Evolutionary conservation across 75 land plant species (phyloP).

Genomic region (Sequoia sempervirens): DNA sequence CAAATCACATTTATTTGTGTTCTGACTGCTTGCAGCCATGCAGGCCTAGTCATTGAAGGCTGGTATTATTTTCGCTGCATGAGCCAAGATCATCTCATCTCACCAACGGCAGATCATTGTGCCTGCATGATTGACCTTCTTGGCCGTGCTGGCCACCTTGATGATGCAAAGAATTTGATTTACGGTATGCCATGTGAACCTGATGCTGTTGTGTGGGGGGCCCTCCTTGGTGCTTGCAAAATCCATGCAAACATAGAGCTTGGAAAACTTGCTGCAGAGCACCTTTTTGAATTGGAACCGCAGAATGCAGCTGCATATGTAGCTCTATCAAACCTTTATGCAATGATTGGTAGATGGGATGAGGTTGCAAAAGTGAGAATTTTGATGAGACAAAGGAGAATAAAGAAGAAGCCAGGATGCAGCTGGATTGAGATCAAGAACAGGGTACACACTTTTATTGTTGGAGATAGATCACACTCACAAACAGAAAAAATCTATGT

Average conservation of each 20-base stretch:
- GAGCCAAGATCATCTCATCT: slow-evolving; percentile 9
- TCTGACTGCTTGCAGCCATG: slow-evolving; percentile 17
- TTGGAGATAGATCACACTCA: slow-evolving; percentile 10
- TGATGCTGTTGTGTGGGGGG: background rate
- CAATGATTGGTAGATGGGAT: background rate
- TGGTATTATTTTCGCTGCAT: background rate
- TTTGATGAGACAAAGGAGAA: background rate
- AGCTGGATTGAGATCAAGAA: slow-evolving; percentile 5
- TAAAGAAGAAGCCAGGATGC: background rate
- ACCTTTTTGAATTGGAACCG: background rate
- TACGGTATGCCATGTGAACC: background rate
- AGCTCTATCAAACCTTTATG: background rate
- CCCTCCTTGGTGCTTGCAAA: slow-evolving; percentile 14
- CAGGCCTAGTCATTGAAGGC: slow-evolving; percentile 6
- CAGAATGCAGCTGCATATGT: slow-evolving; percentile 1
- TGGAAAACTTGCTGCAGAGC: background rate
- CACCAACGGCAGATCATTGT: slow-evolving; percentile 7
- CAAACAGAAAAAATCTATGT: slow-evolving; percentile 13
- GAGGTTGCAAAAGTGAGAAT: background rate
- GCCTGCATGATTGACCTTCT: slow-evolving; percentile 24
- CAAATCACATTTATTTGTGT: slow-evolving; percentile 10
- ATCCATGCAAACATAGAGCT: background rate
- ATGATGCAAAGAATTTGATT: slow-evolving; percentile 18
- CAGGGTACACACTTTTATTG: background rate
- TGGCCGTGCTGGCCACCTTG: slow-evolving; percentile 9